Evolutionary conservation across 78 protist genomes (phyloP).

Genomic region (Dictyostelium firmibasis): DNA sequence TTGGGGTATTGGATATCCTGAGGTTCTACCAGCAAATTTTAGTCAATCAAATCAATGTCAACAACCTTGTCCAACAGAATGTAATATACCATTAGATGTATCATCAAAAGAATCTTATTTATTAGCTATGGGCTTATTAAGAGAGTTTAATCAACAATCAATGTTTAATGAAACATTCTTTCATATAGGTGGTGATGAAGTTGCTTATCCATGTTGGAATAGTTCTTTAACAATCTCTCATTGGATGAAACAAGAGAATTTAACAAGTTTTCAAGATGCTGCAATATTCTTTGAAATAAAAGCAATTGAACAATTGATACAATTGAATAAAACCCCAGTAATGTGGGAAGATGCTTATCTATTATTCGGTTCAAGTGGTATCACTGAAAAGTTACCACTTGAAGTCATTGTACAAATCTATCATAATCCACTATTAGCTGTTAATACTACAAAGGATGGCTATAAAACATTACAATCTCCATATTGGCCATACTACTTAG

Average conservation of each 20-base stretch:
- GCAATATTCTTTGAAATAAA: not conserved
- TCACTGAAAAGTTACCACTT: not conserved
- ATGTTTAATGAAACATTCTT: too few species aligned
- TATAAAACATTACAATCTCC: not conserved
- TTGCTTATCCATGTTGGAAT: conserved; percentile 18
- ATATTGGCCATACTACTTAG: not conserved
- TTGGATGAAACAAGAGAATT: not conserved
- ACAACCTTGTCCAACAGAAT: too few species aligned
- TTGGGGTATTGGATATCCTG: conserved; percentile 36
- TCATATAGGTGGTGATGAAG: conserved; percentile 72
- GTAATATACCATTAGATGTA: conserved; percentile 25
- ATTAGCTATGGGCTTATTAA: not conserved
- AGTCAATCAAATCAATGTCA: too few species aligned
- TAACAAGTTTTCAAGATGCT: not conserved
- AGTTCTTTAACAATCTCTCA: not conserved
- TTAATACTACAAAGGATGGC: not conserved
- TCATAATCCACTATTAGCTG: not conserved
- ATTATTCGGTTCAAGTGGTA: not conserved
- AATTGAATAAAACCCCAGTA: not conserved
- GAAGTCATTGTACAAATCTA: not conserved
- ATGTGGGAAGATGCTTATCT: not conserved
- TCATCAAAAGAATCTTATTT: not conserved
- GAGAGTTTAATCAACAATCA: not conserved
- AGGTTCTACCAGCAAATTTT: not conserved
- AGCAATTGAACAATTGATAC: not conserved